Base-by-base conservation (phyloP, 164 flowering plant genomes). In the Cinnamomum chago region DNA sequence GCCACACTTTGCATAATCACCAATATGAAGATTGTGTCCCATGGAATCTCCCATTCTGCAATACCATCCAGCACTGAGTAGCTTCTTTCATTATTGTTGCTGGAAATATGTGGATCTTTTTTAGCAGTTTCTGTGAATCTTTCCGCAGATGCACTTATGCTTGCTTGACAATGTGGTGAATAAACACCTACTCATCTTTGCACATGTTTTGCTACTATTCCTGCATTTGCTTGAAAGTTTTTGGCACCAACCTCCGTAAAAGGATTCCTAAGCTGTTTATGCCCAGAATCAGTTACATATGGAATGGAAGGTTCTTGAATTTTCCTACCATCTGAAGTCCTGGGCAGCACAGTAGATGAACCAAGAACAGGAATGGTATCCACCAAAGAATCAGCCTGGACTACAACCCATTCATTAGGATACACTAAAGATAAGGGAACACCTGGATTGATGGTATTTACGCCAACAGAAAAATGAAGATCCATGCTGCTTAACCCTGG, bases 1-100 rank as follows among this genome's bases (percentile, higher is more conserved):
- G n/a, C n/a, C n/a, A n/a, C n/a, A n/a, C n/a, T n/a, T n/a, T n/a
- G n/a, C n/a, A n/a, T n/a, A 1, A 24, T 93, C 98, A 81, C 94
- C 98, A 80, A 92, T 85, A 58, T 87, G 95, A 76, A 95, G 94
- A 91, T 91, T 90, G 70, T 93, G 1, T 24, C 97, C 99, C 99
- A 95, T 28, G 77, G 89, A 75, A 95, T 92, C 84, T 95, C 98
- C 89, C 90, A 94, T 73, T 90, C 97, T 22, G 92, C 88, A 83
- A 82, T 90, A 73, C 85, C 94, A 75, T 86, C 84, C 76, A 90
- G 81, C 75, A 86, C 55, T 68, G 85, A 83, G 76, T 82, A 81
- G 66, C 83, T 79, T 65, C 74, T 81, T 75, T 86, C 86, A 76
- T 74, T 72, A 7, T 72, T 82, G 79, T 65, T 80, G 73, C 72